phyloP scores from a whole-genome alignment of 2,329 filamentous ascomycete genomes.

The Beauveria sp. region DNA sequence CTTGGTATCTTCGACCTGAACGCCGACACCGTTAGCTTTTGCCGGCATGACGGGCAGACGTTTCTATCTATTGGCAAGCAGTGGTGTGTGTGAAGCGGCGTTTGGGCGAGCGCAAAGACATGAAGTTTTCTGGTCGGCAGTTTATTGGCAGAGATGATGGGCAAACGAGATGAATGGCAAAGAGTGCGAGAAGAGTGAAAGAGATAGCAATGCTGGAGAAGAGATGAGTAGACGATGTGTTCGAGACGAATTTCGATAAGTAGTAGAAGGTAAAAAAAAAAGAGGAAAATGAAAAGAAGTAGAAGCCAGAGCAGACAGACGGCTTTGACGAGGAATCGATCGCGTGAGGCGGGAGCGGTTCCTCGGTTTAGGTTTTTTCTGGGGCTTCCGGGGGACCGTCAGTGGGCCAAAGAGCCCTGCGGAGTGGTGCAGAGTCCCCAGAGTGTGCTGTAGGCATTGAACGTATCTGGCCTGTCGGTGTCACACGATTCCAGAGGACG shows the following conservation, averaged over 20 bases:
- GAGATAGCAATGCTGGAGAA: background rate
- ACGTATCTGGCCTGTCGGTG: background rate
- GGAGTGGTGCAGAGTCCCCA: background rate
- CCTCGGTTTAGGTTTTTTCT: conserved; percentile 13
- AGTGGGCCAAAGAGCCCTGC: background rate
- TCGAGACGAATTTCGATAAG: background rate
- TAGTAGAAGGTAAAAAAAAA: background rate
- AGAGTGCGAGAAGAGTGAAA: background rate
- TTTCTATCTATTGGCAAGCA: background rate
- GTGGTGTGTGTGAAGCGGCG: conserved; percentile 5
- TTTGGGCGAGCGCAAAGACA: background rate
- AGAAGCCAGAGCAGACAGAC: conserved; percentile 4
- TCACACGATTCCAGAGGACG: too few species aligned
- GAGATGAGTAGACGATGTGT: background rate
- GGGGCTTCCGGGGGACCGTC: conserved; percentile 3
- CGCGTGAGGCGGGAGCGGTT: conserved; percentile 11
- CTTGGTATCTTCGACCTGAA: conserved; percentile 89
- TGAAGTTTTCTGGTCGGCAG: background rate
- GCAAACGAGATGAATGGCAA: background rate
- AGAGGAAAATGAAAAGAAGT: conserved; percentile 4
- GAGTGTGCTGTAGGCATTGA: background rate
- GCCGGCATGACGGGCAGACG: conserved; percentile 31
- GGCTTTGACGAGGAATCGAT: conserved; percentile 8
- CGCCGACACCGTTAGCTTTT: conserved; percentile 57
- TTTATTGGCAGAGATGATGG: background rate